phyloP scores from a whole-genome alignment of 140 eudicot species.

The Cichorium intybus region DNA sequence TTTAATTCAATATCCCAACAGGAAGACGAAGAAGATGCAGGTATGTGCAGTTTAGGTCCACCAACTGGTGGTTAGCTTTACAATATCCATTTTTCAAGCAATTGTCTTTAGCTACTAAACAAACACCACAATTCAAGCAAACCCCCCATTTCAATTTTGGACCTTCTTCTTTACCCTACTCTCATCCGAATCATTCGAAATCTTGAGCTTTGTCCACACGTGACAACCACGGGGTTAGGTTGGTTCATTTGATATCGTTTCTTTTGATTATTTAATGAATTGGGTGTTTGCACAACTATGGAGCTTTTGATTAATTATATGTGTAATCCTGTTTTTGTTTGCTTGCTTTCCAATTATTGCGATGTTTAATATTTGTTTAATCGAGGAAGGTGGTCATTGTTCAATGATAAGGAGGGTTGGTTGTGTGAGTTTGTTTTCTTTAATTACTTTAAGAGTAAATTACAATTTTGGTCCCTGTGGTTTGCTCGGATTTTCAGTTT shows the following conservation, averaged over 20 bases:
- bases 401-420: constrained; percentile 56
- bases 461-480: too few relatives aligned
- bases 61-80: constrained; percentile 89
- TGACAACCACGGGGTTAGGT: constrained; percentile 38
- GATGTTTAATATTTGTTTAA: constrained; percentile 36
- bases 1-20: neutral
- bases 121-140: constrained; percentile 28
- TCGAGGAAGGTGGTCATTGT: constrained; percentile 55
- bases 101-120: constrained; percentile 32
- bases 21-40: neutral
- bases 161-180: neutral
- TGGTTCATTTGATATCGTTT: constrained; percentile 17
- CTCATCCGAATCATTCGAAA: constrained; percentile 22
- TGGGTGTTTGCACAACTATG: constrained; percentile 31
- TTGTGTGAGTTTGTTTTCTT: constrained; percentile 37
- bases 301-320: constrained; percentile 21
- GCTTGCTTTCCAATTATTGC: constrained; percentile 44
- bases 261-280: constrained; percentile 14
- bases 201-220: constrained; percentile 46
- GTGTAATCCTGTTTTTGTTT: constrained; percentile 42
- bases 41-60: constrained; percentile 61
- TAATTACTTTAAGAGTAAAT: constrained; percentile 21
- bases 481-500: too few relatives aligned
- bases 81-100: constrained; percentile 61
- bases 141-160: constrained; percentile 28